Percentiles rank a stretch among this genome's conserved stretches.
Evolutionary conservation across 2,329 filamentous ascomycete species (phyloP).

Genomic region (Epichloe scottii): DNA sequence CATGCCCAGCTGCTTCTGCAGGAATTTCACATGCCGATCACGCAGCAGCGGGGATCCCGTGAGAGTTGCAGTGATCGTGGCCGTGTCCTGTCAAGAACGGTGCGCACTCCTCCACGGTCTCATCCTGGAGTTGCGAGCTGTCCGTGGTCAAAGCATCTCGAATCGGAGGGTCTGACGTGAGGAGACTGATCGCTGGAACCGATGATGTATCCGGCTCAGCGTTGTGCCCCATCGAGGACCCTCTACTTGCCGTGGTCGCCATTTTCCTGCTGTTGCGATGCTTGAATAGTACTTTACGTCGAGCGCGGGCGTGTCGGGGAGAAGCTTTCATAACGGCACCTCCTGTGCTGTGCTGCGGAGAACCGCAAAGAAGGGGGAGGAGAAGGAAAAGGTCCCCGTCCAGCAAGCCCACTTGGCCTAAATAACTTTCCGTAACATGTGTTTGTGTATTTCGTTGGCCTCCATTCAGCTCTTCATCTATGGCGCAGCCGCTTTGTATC

Average conservation of each 20-base stretch:
- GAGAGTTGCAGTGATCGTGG: conserved; percentile 46
- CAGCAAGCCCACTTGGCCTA: neutral
- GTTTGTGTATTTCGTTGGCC: neutral
- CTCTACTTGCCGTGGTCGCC: conserved; percentile 4
- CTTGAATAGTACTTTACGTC: conserved; percentile 6
- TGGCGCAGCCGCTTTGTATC: conserved; percentile 1
- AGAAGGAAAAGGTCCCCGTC: neutral
- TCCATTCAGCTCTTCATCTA: neutral
- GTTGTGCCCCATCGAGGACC: neutral
- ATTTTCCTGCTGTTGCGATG: conserved; percentile 4
- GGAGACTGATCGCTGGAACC: conserved; percentile 33
- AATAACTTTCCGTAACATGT: conserved; percentile 1
- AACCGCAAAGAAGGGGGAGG: neutral
- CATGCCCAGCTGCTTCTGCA: conserved; percentile 42
- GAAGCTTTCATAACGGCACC: conserved; percentile 5
- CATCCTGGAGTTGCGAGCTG: conserved; percentile 55
- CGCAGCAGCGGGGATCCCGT: conserved; percentile 66
- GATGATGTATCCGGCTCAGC: conserved; percentile 9
- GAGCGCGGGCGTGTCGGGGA: conserved; percentile 3
- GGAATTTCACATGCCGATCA: conserved; percentile 46
- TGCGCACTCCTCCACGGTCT: conserved; percentile 55
- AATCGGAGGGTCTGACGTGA: conserved; percentile 47
- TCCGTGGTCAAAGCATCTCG: conserved; percentile 53
- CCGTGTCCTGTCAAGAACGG: conserved; percentile 50
- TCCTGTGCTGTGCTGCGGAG: neutral